These are phyloP conservation scores for Pilatotrama ljubarskyi DNA, from an alignment of 768 basidiomycete genomes.

Conservation along the genomic window DNA sequence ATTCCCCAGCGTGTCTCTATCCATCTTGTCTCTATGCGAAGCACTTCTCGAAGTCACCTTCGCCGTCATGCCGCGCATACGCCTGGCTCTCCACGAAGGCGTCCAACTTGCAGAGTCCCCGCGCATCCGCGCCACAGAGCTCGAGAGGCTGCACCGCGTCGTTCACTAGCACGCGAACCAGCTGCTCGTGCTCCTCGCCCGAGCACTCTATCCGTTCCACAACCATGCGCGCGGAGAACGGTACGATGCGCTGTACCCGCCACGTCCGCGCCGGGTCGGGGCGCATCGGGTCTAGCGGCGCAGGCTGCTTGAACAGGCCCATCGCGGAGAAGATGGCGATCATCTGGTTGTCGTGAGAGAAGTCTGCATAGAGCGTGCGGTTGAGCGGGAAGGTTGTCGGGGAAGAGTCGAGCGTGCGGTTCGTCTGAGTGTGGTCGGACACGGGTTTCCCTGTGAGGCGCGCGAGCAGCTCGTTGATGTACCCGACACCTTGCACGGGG, in stretches of 20 bases:
- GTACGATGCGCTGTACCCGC: conserved; percentile 60
- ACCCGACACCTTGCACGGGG: conserved; percentile 82
- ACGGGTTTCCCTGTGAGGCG: conserved; percentile 67
- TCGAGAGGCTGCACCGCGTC: conserved; percentile 64
- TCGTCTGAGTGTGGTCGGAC: conserved; percentile 71
- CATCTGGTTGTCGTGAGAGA: conserved; percentile 87
- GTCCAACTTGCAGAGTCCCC: conserved; percentile 64
- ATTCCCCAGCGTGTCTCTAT: neutral
- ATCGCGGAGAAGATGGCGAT: conserved; percentile 68
- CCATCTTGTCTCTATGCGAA: conserved; percentile 16
- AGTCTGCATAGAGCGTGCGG: conserved; percentile 70
- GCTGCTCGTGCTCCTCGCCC: conserved; percentile 28
- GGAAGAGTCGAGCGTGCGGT: conserved; percentile 64
- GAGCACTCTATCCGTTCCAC: conserved; percentile 65
- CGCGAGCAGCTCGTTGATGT: conserved; percentile 83
- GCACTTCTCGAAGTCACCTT: conserved; percentile 72
- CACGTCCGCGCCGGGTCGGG: conserved; percentile 40
- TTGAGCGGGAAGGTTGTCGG: conserved; percentile 72
- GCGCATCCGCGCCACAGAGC: conserved; percentile 53
- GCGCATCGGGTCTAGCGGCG: conserved; percentile 27
- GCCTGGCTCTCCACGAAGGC: conserved; percentile 70
- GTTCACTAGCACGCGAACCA: conserved; percentile 77
- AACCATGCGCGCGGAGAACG: conserved; percentile 75
- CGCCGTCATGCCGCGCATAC: conserved; percentile 67
- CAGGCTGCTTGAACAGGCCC: conserved; percentile 40